These are phyloP conservation scores for Trichophyton schoenleinii DNA, from an alignment of 2,329 filamentous ascomycete species.

Conservation along the genomic window DNA sequence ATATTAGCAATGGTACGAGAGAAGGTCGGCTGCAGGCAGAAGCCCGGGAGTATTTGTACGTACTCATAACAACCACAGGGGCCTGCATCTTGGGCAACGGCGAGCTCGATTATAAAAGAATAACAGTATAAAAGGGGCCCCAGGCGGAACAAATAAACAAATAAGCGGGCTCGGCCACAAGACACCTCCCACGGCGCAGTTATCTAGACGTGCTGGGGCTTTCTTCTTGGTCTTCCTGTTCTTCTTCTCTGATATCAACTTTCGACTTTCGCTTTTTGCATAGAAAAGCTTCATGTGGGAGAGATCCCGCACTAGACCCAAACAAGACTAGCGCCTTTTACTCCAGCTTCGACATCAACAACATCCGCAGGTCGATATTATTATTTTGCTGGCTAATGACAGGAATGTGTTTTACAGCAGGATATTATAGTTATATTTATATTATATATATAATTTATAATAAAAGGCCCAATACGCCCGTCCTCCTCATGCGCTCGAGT, in stretches of 20 bases:
- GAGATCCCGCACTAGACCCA: constrained; percentile 9
- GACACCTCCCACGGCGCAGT: not conserved
- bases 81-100: constrained; percentile 53
- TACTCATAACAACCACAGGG: constrained; percentile 65
- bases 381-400: too few species aligned
- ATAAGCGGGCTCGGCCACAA: not conserved
- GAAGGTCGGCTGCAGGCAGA: constrained; percentile 5
- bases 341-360: too few species aligned
- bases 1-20: constrained; percentile 16
- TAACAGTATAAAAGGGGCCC: constrained; percentile 6
- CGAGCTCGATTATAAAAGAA: constrained; percentile 10
- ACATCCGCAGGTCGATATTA: too few species aligned
- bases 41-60: constrained; percentile 19
- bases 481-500: too few species aligned
- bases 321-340: constrained; percentile 10
- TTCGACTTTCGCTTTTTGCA: constrained; percentile 6
- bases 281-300: not conserved
- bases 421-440: too few species aligned
- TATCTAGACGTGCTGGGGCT: not conserved
- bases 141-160: not conserved
- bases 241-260: not conserved
- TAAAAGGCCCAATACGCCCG: too few species aligned
- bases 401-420: too few species aligned
- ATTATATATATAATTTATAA: too few species aligned
- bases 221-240: not conserved